Evolutionary conservation across 257 asterid genomes (phyloP).

Genomic region (Solanum corneliomulleri): DNA sequence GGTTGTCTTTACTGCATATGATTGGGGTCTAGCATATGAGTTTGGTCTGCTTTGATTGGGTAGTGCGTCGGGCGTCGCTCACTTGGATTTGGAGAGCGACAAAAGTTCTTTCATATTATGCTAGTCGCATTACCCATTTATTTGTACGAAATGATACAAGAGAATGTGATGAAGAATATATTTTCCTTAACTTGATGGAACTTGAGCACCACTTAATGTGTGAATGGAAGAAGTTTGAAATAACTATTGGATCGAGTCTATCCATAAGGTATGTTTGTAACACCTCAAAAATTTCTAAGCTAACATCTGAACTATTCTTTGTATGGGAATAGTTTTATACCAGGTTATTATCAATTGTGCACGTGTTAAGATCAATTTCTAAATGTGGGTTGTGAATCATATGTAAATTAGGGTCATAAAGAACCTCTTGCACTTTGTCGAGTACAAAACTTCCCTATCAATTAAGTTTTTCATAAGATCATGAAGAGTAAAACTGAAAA

Average conservation of each 20-base stretch:
- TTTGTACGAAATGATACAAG: not conserved
- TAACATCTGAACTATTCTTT: not conserved
- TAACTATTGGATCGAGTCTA: too few species aligned
- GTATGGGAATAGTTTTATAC: not conserved
- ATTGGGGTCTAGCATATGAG: not conserved
- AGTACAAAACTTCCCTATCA: not conserved
- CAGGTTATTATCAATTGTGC: not conserved
- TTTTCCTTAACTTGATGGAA: not conserved
- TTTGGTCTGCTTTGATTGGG: not conserved
- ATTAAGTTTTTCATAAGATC: too few species aligned
- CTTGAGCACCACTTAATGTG: not conserved
- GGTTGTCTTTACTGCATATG: not conserved
- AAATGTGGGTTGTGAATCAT: not conserved
- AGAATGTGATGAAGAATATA: not conserved
- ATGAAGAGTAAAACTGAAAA: not conserved
- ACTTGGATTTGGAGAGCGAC: not conserved
- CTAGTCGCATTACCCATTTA: too few species aligned
- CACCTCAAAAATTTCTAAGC: not conserved
- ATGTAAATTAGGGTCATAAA: not conserved
- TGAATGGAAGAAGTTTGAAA: not conserved
- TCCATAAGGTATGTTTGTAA: not conserved
- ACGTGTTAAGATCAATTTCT: not conserved
- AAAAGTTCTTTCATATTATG: not conserved
- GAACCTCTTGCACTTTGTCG: not conserved
- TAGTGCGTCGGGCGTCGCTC: not conserved